Percentiles rank a stretch among this genome's conserved stretches.
Evolutionary conservation across 805 yeast species (phyloP).

Genomic region (Starmerella stellata): DNA sequence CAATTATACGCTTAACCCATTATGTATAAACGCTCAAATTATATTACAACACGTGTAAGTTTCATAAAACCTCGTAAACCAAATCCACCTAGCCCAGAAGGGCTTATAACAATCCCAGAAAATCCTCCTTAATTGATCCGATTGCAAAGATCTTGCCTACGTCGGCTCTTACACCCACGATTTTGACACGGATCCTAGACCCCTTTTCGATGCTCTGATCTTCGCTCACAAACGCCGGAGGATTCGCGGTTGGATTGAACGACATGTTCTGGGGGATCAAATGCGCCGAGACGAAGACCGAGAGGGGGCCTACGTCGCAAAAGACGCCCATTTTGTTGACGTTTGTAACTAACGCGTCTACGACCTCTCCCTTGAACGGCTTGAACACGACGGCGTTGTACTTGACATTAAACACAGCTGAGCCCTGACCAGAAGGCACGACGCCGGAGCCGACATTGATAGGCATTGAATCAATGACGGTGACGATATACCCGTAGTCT

Average conservation of each 20-base stretch:
- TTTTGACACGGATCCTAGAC: conserved; percentile 78
- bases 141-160: conserved; percentile 94
- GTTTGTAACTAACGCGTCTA: conserved; percentile 85
- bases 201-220: conserved; percentile 93
- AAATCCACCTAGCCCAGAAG: no score
- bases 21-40: no score
- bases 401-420: conserved; percentile 91
- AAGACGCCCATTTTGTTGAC: conserved; percentile 92
- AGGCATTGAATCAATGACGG: conserved; percentile 85
- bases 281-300: conserved; percentile 87
- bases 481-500: conserved; percentile 91
- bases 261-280: conserved; percentile 85
- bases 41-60: no score
- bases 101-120: conserved; percentile 63
- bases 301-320: conserved; percentile 93
- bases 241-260: conserved; percentile 86
- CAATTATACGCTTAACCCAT: no score
- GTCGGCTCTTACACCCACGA: conserved; percentile 93
- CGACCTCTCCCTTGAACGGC: conserved; percentile 97
- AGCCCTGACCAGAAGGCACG: conserved; percentile 77
- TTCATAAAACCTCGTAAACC: no score
- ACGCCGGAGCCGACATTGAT: conserved; percentile 91
- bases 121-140: conserved; percentile 95
- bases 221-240: conserved; percentile 92
- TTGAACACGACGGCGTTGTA: conserved; percentile 96